A percentile compares a stretch with the other conserved stretches of the same genome.
These are phyloP conservation scores for Puccinia hordei DNA, from an alignment of 1,284 basidiomycete genomes.

Conservation along the genomic window DNA sequence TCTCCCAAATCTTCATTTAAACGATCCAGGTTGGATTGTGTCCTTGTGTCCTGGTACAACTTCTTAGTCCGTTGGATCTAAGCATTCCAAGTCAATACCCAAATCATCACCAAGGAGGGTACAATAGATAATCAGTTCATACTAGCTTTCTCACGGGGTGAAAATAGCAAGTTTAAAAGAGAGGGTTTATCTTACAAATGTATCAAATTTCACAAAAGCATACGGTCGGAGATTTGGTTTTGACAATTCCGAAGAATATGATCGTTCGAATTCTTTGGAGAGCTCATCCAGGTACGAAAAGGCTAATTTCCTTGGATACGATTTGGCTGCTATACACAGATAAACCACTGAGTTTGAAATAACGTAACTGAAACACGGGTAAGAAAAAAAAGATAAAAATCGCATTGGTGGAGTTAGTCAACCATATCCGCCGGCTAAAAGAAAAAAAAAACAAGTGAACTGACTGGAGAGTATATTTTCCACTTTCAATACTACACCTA, in stretches of 20 bases:
- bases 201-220: conserved; percentile 92
- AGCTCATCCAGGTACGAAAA: conserved; percentile 97
- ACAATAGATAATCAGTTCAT: too few species aligned
- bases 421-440: not conserved
- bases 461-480: conserved; percentile 88
- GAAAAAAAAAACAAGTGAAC: conserved; percentile 52
- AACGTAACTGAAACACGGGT: conserved; percentile 71
- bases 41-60: conserved; percentile 88
- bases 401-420: not conserved
- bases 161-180: not conserved
- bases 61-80: conserved; percentile 92
- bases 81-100: conserved; percentile 66
- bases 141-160: not conserved
- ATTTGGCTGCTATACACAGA: conserved; percentile 91
- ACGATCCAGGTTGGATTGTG: conserved; percentile 74
- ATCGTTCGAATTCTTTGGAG: conserved; percentile 79
- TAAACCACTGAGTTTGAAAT: conserved; percentile 91
- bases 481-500: conserved; percentile 93
- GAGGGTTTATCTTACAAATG: conserved; percentile 16
- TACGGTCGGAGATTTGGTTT: conserved; percentile 69
- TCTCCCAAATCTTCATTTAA: conserved; percentile 96
- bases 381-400: not conserved
- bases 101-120: not conserved
- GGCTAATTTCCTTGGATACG: conserved; percentile 94
- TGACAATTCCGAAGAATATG: conserved; percentile 55